Evolutionary conservation across 2,329 filamentous ascomycete genomes (phyloP), one percentile per base, ranked within the genome.

Genomic region (Pseudocercospora fuligena): DNA sequence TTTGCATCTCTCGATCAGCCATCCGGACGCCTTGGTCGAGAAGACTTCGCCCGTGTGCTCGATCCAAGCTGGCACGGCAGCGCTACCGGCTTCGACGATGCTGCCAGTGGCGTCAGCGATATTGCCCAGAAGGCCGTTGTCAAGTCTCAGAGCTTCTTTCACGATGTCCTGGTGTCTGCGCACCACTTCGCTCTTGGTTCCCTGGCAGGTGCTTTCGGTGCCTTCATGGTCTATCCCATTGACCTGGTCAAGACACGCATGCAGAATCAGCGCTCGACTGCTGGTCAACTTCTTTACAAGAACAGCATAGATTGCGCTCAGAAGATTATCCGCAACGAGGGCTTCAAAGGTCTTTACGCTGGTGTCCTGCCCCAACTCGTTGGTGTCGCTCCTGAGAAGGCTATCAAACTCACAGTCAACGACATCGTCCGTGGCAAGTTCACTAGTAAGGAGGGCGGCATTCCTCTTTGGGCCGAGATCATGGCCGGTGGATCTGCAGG

Each of bases 191-290:
- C 84, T 2, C 88, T 99, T 6, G 95, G 95, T 66, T 93, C 92
- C 78, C 73, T 97, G 73, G 95, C 95, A 7, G 95, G 95, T 81
- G 95, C 95, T 9, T 99, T 99, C 78, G 95, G 95, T 78, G 95
- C 95, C 12, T 98, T 99, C 79, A 97, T 99, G 93, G 95, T 99
- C 62, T 99, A 99, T 79, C 95, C 95, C 25, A 98, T 99, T 77
- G 95, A 99, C 83, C 83, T 99, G 68, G 95, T 99, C 80, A 99
- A 99, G 87, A 99, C 95, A 1, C 90, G 95, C 68, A 92, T 99
- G 89, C 95, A 99, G 82, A 99, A 99, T 83, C 95, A 99, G 84
- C 89, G 95, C 72, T 89, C 88, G 60, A 88, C 90, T 60, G 92
- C 94, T 0, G 95, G 95, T 65, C 90, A 97, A 80, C 85, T 91